These are phyloP conservation scores for Madurella mycetomatis DNA, from an alignment of 2,329 filamentous ascomycete genomes.

Conservation along the genomic window DNA sequence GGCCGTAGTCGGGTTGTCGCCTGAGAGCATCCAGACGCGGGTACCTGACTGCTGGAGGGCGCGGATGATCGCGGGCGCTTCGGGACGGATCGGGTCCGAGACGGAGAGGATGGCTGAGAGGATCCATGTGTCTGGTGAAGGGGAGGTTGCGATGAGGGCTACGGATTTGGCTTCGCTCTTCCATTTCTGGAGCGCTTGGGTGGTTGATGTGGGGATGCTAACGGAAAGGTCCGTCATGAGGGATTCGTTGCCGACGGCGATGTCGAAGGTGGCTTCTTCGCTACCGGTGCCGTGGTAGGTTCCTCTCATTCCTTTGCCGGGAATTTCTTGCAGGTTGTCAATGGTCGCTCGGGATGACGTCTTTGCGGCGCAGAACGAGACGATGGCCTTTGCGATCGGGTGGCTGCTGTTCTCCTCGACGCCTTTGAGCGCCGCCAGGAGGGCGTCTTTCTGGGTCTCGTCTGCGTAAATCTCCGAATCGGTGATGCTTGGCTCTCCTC, in stretches of 20 bases:
- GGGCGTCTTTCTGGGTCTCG: conserved; percentile 24
- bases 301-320: conserved; percentile 67
- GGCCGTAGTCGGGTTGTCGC: conserved; percentile 84
- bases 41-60: conserved; percentile 62
- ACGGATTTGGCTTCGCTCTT: conserved; percentile 61
- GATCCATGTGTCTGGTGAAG: conserved; percentile 34
- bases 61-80: conserved; percentile 61
- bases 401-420: conserved; percentile 71
- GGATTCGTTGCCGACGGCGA: conserved; percentile 68
- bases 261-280: conserved; percentile 37
- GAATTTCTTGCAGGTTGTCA: conserved; percentile 57
- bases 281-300: conserved; percentile 36
- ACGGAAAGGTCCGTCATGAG: conserved; percentile 55
- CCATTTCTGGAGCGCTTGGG: conserved; percentile 48
- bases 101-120: conserved; percentile 68
- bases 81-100: conserved; percentile 73
- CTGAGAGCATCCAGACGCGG: conserved; percentile 87
- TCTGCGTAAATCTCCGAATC: conserved; percentile 43
- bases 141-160: conserved; percentile 51
- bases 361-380: conserved; percentile 52
- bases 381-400: conserved; percentile 67
- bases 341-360: conserved; percentile 32
- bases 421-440: conserved; percentile 53
- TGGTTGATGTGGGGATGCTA: conserved; percentile 33
- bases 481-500: conserved; percentile 67